Evolutionary conservation across 805 yeast genomes (phyloP), one percentile per base, ranked within the genome.

Genomic region (Lipomyces sp.): DNA sequence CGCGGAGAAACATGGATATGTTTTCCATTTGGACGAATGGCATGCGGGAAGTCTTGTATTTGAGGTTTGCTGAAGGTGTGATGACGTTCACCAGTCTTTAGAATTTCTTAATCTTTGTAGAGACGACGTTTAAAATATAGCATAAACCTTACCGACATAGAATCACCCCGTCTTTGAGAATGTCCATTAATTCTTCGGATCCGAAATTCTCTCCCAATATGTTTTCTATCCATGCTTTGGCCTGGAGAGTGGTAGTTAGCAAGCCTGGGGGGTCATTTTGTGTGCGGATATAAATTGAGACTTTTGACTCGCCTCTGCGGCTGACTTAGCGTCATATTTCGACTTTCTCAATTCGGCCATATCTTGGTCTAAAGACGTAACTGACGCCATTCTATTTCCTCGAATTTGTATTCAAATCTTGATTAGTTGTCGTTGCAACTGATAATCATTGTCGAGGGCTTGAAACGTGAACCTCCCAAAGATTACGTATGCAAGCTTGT

Each of bases 21-120:
- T 90, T 90, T 74, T 91, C 97, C 97, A 91, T 91, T 77, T 87
- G 85, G 18, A 87, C 84, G 75, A 90, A 91, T 2, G 96, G 94
- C 88, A 90, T 86, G 60, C 81, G 80, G 10, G 91, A 85, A 59
- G 81, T 81, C 74, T 88, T 90, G 75, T 77, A 87, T 68, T 56
- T 61, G 30, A 82, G 84, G 2, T 79, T 76, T 10, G 69, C 63
- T 0, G 71, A 64, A 2, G 80, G 77, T 4, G 81, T 80, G 18
- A 85, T 80, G 0, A 75, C 75, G 64, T 82, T 82, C 5, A 80
- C 77, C 34, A 87, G 62, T 48, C 70, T 73, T 33, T 30, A 4
- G 37, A 15, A 4, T 11, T 2, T 10, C 62, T 73, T 51, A 29
- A 15, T 30, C 11, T 15, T 39, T 24, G 39, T 13, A 3, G 39